A percentile compares a stretch with the other conserved stretches of the same genome.
Conservation (phyloP, 768 basidiomycete species). For the Auricularia sp. region DNA sequence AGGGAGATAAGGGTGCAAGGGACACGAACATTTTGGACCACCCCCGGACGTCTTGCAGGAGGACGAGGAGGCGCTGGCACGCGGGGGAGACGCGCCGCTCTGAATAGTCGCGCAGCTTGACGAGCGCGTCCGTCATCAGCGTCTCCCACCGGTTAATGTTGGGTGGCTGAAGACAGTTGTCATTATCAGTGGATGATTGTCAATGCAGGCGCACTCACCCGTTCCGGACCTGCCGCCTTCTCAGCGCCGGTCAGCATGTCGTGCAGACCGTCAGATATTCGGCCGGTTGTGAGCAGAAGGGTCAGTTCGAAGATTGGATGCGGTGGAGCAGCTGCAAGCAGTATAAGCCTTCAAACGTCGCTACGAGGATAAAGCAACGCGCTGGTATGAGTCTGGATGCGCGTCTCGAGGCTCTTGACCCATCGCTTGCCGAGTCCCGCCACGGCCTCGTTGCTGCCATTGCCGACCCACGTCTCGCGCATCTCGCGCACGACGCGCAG, state of each 20-base stretch:
- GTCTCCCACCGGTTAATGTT: conserved; percentile 58
- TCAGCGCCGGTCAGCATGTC: conserved; percentile 73
- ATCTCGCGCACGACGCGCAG: conserved; percentile 65
- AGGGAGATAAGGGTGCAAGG: no score
- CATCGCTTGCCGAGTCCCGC: neutral
- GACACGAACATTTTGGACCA: conserved; percentile 59
- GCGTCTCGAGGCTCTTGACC: conserved; percentile 47
- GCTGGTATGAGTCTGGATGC: conserved; percentile 53
- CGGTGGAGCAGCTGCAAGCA: conserved; percentile 42
- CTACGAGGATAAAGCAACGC: neutral
- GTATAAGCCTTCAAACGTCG: conserved; percentile 7
- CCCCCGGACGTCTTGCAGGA: conserved; percentile 68
- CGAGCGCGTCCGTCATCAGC: conserved; percentile 56
- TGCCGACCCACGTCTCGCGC: conserved; percentile 62
- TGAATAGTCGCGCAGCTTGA: conserved; percentile 62
- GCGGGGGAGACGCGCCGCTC: conserved; percentile 64
- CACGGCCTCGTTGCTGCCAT: conserved; percentile 34
- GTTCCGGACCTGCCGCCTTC: conserved; percentile 55
- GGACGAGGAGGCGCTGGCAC: conserved; percentile 63
- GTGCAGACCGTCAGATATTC: conserved; percentile 54
- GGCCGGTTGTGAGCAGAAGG: conserved; percentile 56
- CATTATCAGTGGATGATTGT: conserved; percentile 8
- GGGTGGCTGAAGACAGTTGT: conserved; percentile 6
- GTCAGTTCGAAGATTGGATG: conserved; percentile 65
- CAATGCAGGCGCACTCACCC: conserved; percentile 35